phyloP scores from a whole-genome alignment of 768 basidiomycete genomes.

The Mycena rosella region DNA sequence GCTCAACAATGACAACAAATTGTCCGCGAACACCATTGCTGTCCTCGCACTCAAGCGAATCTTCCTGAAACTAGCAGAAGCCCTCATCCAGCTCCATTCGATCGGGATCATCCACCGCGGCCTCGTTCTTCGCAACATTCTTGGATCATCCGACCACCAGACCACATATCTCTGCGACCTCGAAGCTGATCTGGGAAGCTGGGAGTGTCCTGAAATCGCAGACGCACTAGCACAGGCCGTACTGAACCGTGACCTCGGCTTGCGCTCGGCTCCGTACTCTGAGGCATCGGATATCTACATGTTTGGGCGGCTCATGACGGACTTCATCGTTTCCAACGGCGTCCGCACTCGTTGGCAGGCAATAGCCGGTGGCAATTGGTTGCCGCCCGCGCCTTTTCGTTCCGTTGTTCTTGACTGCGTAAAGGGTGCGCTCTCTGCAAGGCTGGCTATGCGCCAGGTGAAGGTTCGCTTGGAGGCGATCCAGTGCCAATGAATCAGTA shows the following conservation, averaged over 20 bases:
- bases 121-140: conserved; percentile 9
- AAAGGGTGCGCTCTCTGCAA: conserved; percentile 20
- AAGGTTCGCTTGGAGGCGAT: conserved; percentile 25
- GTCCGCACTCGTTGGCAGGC: conserved; percentile 19
- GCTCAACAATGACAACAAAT: not conserved
- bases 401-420: conserved; percentile 20
- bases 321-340: conserved; percentile 25
- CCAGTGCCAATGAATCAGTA: conserved; percentile 7
- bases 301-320: conserved; percentile 23
- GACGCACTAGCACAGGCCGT: no score
- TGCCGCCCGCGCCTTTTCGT: conserved; percentile 32
- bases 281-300: conserved; percentile 31
- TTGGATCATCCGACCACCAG: conserved; percentile 1
- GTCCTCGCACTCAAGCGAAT: conserved; percentile 1
- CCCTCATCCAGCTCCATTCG: conserved; percentile 1
- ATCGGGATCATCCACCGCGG: conserved; percentile 12
- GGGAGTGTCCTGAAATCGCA: conserved; percentile 27
- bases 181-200: no score
- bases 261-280: conserved; percentile 26
- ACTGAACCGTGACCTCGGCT: no score
- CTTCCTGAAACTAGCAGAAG: conserved; percentile 2
- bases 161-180: conserved; percentile 26
- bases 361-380: conserved; percentile 10
- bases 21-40: not conserved
- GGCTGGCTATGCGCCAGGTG: conserved; percentile 23